Conservation (phyloP, 768 basidiomycete species). For the Agaricus bisporus region DNA sequence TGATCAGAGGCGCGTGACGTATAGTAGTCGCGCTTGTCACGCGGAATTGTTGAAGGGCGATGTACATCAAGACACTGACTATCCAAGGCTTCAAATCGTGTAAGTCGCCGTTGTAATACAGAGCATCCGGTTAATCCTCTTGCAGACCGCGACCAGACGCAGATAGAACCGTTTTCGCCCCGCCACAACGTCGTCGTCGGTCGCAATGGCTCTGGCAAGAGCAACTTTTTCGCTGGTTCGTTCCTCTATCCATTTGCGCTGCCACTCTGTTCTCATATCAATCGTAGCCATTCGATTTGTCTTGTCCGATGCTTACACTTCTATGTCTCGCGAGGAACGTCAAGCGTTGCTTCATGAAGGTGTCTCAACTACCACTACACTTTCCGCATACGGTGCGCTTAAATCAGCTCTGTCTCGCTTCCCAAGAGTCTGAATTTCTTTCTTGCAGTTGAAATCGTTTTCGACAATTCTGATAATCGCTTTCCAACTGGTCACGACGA, state of each 20-base stretch:
- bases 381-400: constrained; percentile 80
- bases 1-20: too few species aligned
- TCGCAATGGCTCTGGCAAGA: constrained; percentile 96
- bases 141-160: constrained; percentile 79
- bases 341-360: constrained; percentile 94
- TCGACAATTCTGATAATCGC: constrained; percentile 91
- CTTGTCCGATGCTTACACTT: constrained; percentile 94
- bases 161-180: constrained; percentile 92
- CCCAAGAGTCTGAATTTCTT: background rate
- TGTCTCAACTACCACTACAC: constrained; percentile 76
- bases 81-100: constrained; percentile 99
- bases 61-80: constrained; percentile 87
- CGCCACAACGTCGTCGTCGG: constrained; percentile 96
- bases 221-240: constrained; percentile 95
- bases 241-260: background rate
- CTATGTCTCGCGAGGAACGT: constrained; percentile 90
- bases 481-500: constrained; percentile 91
- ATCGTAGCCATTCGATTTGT: constrained; percentile 91
- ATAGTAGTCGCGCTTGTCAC: background rate
- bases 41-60: constrained; percentile 17
- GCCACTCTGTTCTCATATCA: background rate
- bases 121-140: constrained; percentile 3
- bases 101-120: constrained; percentile 25
- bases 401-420: background rate
- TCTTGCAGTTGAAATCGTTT: constrained; percentile 80